phyloP scores from a whole-genome alignment of 768 basidiomycete genomes.

The Phanerodontia chrysosporium region DNA sequence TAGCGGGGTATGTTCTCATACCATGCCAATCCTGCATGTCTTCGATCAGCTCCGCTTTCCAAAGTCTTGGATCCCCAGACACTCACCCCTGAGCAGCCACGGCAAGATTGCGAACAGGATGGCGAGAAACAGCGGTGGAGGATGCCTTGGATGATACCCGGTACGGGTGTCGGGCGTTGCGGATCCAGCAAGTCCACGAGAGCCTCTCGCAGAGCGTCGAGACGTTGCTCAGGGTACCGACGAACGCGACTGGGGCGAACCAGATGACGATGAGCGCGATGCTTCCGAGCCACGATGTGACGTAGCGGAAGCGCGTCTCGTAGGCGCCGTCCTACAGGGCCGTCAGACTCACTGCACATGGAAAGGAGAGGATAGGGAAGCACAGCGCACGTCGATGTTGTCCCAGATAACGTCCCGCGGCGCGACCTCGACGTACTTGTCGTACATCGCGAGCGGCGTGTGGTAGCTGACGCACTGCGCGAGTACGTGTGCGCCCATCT shows the following conservation, averaged over 20 bases:
- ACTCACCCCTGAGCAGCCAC: conserved; percentile 49
- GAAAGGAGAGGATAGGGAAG: not conserved
- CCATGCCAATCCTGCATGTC: conserved; percentile 45
- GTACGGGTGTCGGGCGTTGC: conserved; percentile 18
- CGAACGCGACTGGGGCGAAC: conserved; percentile 63
- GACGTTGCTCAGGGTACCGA: conserved; percentile 61
- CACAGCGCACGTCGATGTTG: conserved; percentile 44
- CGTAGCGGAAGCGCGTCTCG: conserved; percentile 51
- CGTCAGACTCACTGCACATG: too few species aligned
- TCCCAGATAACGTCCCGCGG: conserved; percentile 54
- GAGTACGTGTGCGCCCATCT: conserved; percentile 71
- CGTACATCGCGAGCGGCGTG: conserved; percentile 52
- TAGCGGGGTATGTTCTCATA: conserved; percentile 69
- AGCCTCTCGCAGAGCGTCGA: conserved; percentile 46
- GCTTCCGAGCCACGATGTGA: conserved; percentile 52
- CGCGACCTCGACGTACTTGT: conserved; percentile 57
- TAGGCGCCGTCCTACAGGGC: conserved; percentile 31
- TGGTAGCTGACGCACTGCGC: conserved; percentile 56
- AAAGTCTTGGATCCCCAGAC: not conserved
- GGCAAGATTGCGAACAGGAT: conserved; percentile 61
- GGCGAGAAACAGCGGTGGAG: conserved; percentile 63
- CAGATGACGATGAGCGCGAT: conserved; percentile 58
- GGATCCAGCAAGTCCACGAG: conserved; percentile 59
- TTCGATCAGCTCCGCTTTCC: not conserved
- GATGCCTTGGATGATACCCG: conserved; percentile 61